Conservation (phyloP, 2,329 filamentous ascomycete species). For the Sporothrix dimorphospora region DNA sequence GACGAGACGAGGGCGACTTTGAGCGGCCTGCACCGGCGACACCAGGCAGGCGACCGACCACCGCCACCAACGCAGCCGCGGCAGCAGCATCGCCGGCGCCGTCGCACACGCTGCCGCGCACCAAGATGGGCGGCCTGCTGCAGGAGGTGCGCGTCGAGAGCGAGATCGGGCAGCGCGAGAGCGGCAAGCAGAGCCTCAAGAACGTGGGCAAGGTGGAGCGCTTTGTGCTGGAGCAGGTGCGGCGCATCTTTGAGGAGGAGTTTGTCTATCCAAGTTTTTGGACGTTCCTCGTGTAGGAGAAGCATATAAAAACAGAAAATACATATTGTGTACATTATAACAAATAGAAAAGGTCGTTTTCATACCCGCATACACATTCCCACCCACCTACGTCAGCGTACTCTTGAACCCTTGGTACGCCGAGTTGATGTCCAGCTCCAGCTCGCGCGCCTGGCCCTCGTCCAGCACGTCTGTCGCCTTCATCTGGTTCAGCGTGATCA, state of each 20-base stretch:
- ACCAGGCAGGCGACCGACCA: constrained; percentile 34
- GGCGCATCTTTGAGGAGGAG: constrained; percentile 96
- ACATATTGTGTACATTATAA: constrained; percentile 17
- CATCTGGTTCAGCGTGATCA: constrained; percentile 98
- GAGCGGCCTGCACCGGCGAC: neutral
- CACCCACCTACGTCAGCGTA: constrained; percentile 59
- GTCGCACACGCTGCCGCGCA: constrained; percentile 17
- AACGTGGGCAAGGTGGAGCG: constrained; percentile 98
- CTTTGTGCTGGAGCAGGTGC: constrained; percentile 94
- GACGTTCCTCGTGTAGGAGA: constrained; percentile 83
- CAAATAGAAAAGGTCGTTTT: neutral
- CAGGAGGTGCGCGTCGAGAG: constrained; percentile 96
- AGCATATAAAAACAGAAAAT: neutral
- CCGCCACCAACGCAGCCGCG: constrained; percentile 32
- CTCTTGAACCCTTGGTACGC: constrained; percentile 94
- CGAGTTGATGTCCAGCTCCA: constrained; percentile 91
- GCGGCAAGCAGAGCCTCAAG: constrained; percentile 91
- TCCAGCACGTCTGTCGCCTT: constrained; percentile 87
- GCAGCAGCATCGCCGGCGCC: constrained; percentile 32
- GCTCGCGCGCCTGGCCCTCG: constrained; percentile 83
- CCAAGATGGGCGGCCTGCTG: constrained; percentile 71
- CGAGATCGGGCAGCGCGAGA: constrained; percentile 91
- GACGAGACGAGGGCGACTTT: neutral
- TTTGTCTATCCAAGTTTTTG: constrained; percentile 98
- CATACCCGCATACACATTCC: too few relatives aligned